Percentiles rank a stretch among this genome's conserved stretches.
These are phyloP conservation scores for Fusarium xylarioides DNA, from an alignment of 2,329 filamentous ascomycete genomes.

Conservation along the genomic window DNA sequence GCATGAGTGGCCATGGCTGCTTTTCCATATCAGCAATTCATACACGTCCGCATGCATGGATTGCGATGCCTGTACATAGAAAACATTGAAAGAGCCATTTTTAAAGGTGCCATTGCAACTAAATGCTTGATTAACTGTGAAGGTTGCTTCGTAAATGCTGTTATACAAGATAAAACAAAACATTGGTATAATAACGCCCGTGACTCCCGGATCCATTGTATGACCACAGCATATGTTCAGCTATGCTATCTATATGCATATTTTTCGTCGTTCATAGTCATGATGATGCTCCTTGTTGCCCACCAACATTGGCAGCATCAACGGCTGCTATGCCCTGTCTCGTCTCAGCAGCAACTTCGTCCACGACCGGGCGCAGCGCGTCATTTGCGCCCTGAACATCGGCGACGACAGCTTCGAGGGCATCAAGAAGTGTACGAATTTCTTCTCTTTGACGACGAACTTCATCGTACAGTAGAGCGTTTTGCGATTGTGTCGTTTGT, in stretches of 20 bases:
- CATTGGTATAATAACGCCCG: slow-evolving; percentile 25
- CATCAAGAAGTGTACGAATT: slow-evolving; percentile 59
- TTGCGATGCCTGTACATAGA: slow-evolving; percentile 17
- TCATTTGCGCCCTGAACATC: slow-evolving; percentile 65
- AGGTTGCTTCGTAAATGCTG: slow-evolving; percentile 15
- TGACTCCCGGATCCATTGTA: background rate
- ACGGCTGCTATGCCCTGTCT: slow-evolving; percentile 45
- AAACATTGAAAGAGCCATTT: background rate
- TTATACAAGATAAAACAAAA: slow-evolving; percentile 19
- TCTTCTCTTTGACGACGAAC: slow-evolving; percentile 64
- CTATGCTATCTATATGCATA: background rate
- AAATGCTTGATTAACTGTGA: background rate
- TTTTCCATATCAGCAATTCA: background rate
- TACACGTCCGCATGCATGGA: background rate
- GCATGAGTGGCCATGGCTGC: slow-evolving; percentile 4
- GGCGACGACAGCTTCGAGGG: slow-evolving; percentile 60
- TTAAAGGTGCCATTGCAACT: background rate
- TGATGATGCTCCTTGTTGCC: background rate
- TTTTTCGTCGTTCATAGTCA: background rate
- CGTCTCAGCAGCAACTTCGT: slow-evolving; percentile 61
- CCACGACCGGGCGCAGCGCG: slow-evolving; percentile 57
- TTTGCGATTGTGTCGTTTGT: slow-evolving; percentile 65
- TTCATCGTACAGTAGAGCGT: slow-evolving; percentile 62
- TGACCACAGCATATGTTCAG: background rate
- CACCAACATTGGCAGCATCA: slow-evolving; percentile 21